These are phyloP conservation scores for Aureobasidium sp. DNA, from an alignment of 2,329 filamentous ascomycete species.

Conservation along the genomic window DNA sequence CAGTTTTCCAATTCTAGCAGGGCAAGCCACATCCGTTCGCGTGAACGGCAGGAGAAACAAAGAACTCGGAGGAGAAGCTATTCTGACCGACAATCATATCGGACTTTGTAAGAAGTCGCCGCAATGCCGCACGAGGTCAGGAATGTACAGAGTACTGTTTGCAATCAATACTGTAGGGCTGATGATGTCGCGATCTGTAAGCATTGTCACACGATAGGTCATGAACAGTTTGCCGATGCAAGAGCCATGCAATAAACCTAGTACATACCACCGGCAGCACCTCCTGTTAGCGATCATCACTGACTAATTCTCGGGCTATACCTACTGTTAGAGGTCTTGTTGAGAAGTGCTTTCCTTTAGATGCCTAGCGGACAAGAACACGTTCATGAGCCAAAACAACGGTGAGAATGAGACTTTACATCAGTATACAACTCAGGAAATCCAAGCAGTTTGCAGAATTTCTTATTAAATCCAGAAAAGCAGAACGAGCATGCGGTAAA, in stretches of 20 bases:
- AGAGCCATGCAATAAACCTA: conserved; percentile 8
- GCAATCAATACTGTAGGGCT: not conserved
- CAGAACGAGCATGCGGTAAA: not conserved
- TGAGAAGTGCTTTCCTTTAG: conserved; percentile 4
- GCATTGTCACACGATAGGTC: conserved; percentile 5
- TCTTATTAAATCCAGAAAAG: conserved; percentile 2
- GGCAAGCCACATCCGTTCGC: not conserved
- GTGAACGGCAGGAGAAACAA: not conserved
- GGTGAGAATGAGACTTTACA: not conserved
- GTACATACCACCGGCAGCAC: conserved; percentile 9
- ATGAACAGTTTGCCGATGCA: not conserved
- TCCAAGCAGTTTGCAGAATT: too few relatives aligned
- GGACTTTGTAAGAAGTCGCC: not conserved
- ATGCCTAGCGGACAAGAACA: not conserved
- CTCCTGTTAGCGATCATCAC: not conserved
- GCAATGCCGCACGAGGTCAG: not conserved
- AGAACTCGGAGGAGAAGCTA: not conserved
- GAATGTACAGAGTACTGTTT: not conserved
- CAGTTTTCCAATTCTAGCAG: not conserved
- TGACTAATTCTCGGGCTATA: conserved; percentile 12
- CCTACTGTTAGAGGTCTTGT: conserved; percentile 8
- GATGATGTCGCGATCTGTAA: conserved; percentile 3
- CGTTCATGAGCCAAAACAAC: conserved; percentile 7
- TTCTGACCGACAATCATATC: not conserved
- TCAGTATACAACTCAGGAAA: not conserved